These are phyloP conservation scores for Afroboletus lepidellus DNA, from an alignment of 1,284 basidiomycete genomes.

Conservation along the genomic window DNA sequence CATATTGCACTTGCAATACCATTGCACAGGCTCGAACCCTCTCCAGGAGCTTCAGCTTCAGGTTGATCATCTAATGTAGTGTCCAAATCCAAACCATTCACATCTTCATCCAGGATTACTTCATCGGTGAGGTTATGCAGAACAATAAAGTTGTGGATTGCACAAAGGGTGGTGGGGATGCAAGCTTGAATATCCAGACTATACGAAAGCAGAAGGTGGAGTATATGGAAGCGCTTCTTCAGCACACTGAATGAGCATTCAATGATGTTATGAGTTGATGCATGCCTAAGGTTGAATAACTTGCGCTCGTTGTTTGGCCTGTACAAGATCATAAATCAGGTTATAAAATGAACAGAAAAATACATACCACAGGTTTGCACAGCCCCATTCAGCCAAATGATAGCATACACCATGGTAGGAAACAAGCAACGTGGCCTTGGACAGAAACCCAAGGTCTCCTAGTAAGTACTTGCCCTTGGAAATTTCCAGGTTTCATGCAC, in stretches of 20 bases:
- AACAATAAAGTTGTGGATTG: background rate
- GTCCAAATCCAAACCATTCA: too few species aligned
- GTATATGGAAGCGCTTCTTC: slow-evolving; percentile 24
- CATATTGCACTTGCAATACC: too few species aligned
- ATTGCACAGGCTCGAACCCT: too few species aligned
- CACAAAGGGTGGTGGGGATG: background rate
- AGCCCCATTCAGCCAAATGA: background rate
- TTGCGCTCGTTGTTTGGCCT: slow-evolving; percentile 30
- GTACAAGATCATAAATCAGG: too few species aligned
- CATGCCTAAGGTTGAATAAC: slow-evolving; percentile 42
- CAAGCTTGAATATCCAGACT: background rate
- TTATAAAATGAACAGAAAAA: too few species aligned
- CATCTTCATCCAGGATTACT: too few species aligned
- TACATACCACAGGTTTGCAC: too few species aligned
- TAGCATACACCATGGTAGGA: background rate
- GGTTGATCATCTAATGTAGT: too few species aligned
- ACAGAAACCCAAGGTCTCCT: background rate
- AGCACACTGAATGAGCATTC: slow-evolving; percentile 43
- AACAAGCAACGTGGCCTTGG: background rate
- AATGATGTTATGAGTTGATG: slow-evolving; percentile 38
- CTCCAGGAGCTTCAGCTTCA: too few species aligned
- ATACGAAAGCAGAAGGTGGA: background rate
- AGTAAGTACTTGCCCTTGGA: background rate
- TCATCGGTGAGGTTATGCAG: too few species aligned
- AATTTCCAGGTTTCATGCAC: background rate